These are phyloP conservation scores for Tephrocybe sp. DNA, from an alignment of 768 basidiomycete genomes.

Conservation along the genomic window DNA sequence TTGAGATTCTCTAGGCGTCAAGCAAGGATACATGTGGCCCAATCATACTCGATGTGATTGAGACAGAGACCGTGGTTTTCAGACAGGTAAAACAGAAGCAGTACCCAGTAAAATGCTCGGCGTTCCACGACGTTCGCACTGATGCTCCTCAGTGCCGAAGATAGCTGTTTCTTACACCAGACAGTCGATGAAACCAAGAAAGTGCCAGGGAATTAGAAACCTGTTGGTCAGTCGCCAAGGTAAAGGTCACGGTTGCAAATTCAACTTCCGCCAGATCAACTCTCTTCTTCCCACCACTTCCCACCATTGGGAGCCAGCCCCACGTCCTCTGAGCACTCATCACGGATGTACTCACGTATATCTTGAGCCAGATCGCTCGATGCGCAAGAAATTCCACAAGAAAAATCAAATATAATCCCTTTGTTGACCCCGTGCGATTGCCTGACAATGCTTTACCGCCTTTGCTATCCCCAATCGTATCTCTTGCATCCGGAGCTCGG, in stretches of 20 bases:
- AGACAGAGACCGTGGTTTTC: constrained; percentile 3
- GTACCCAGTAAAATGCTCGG: too few species aligned
- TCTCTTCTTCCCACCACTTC: constrained; percentile 13
- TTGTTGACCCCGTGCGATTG: too few species aligned
- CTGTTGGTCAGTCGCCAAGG: background rate
- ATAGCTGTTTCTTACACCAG: background rate
- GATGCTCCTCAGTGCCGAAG: too few species aligned
- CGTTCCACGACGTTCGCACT: background rate
- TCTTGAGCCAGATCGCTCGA: too few species aligned
- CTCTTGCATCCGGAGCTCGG: too few species aligned
- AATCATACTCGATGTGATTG: constrained; percentile 18
- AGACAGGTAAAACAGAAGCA: background rate
- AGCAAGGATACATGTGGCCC: constrained; percentile 4
- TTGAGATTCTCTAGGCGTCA: constrained; percentile 3
- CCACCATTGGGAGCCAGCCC: constrained; percentile 17
- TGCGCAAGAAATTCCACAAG: too few species aligned
- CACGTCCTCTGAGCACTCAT: too few species aligned
- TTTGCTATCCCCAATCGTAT: too few species aligned
- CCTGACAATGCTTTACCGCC: too few species aligned
- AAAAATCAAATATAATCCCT: too few species aligned
- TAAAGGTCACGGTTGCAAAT: background rate
- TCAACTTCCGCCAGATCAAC: constrained; percentile 7
- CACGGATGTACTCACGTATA: too few species aligned
- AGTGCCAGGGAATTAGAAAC: background rate
- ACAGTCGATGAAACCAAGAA: background rate